Base-by-base conservation (phyloP, 306 rosid species). In the Parietaria judaica region DNA sequence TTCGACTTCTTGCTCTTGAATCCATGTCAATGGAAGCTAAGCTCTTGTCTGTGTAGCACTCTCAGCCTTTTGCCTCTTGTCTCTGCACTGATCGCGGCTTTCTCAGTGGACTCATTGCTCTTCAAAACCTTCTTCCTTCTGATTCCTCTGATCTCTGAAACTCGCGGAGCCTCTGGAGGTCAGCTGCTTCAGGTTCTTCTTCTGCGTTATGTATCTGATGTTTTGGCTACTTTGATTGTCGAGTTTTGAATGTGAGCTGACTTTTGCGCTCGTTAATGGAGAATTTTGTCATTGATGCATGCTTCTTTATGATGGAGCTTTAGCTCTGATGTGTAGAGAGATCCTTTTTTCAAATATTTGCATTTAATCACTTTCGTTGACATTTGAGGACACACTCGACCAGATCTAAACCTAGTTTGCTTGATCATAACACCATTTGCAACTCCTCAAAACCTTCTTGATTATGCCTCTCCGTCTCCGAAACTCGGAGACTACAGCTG, bases 11-110 rank as follows among this genome's bases (percentile, higher is more conserved):
- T 49, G 53, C 4, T 49, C 5, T 49, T 49, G 53, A 49, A 49
- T 49, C 10, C 5, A 49, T 4, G 8, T 5, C 14, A 4, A 7
- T 49, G 9, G 53, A 7, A 49, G 4, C 10, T 49, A 23, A 45
- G 51, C 65, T 12, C 38, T 62, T 50, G 52, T 38, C 16, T 60
- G 36, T 44, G 17, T 6, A 41, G 48, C 8, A n/a, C 35, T 23
- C 35, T 64, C 43, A 31, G 48, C 60, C 49, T 12, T 51, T 63
- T 58, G 36, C 70, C 14, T 14, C 4, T 17, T 65, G 76, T 65
- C 54, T 47, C 36, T 4, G 11, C 47, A 48, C 66, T 59, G 14
- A 59, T n/a, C 5, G 14, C n/a, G 14, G 31, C 44, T 53, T 31
- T 56, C 51, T 43, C 12, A 59, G 44, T 3, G 11, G 44, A 3